Base-by-base conservation (phyloP, 2,329 filamentous ascomycete genomes). In the Aureobasidium subglaciale region DNA sequence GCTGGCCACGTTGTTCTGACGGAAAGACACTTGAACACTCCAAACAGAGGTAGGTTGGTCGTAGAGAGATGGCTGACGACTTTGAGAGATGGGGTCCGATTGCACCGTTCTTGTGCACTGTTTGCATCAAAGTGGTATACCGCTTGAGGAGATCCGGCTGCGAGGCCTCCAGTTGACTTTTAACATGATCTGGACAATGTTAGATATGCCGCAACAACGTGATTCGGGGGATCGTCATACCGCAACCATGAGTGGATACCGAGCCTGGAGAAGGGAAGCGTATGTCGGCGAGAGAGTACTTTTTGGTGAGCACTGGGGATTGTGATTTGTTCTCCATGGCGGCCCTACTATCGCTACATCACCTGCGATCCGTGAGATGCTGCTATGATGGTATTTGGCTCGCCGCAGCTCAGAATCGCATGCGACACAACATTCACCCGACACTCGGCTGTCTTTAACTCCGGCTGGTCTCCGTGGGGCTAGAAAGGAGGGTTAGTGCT, bases 1-100 rank as follows among this genome's bases (percentile, higher is more conserved):
- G 88, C 64, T 80, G 80, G 48, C 79, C 71, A 50, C 84, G 78
- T 59, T 87, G 83, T 50, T 86, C 80, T 60, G 84, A 80, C 11
- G 80, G 81, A 58, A 86, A 79, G 20, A 87, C 87, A 49, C 76
- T 79, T 10, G 85, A 82, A 64, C 88, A 92, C 70, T 89, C 86
- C 46, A 89, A 70, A 63, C 86, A 89, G 24, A 89, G 77, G 65
- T 85, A 88, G 50, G 69, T 71, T 4, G 67, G 63, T 37, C 59
- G 56, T 16, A 60, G 59, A 6, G 60, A n/a, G 60, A 65, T 18
- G 61, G 60, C 32, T 11, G 60, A 42, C 37, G 56, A 63, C 59
- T 86, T 87, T 43, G 84, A 79, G 13, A 83, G 85, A 78, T 83
- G 5, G 83, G 88, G 69, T 87, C 86, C 24, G 80, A 78, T 45